phyloP scores from a whole-genome alignment of 2,329 filamentous ascomycete species.

The Colletotrichum salicis region DNA sequence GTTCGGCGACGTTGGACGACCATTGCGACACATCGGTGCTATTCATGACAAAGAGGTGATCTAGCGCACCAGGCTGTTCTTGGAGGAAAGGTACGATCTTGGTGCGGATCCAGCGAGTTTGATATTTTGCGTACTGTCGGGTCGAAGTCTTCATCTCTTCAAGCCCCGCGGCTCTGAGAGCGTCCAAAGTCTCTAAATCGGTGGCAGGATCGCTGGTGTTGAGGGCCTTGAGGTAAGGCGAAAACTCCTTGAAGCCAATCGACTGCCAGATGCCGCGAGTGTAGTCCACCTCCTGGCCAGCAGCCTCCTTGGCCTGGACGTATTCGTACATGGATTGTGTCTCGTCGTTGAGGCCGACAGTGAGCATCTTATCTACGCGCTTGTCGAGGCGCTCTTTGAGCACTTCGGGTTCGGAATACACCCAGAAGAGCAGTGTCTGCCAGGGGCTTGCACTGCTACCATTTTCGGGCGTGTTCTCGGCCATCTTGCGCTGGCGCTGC shows the following conservation, averaged over 20 bases:
- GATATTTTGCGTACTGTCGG: slow-evolving; percentile 85
- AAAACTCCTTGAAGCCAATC: slow-evolving; percentile 94
- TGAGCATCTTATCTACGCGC: slow-evolving; percentile 87
- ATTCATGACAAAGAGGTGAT: slow-evolving; percentile 81
- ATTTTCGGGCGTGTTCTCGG: slow-evolving; percentile 27
- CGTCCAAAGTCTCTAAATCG: slow-evolving; percentile 56
- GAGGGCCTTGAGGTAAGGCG: slow-evolving; percentile 71
- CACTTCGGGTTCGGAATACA: slow-evolving; percentile 76
- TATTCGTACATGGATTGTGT: slow-evolving; percentile 57
- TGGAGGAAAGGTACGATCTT: slow-evolving; percentile 79
- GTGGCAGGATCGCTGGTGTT: slow-evolving; percentile 37
- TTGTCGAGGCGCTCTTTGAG: slow-evolving; percentile 77
- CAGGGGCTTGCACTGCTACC: slow-evolving; percentile 46
- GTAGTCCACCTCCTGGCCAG: slow-evolving; percentile 71
- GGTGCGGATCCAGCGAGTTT: slow-evolving; percentile 86
- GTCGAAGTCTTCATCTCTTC: slow-evolving; percentile 86
- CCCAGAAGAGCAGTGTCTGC: slow-evolving; percentile 83
- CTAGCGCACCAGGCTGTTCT: slow-evolving; percentile 61
- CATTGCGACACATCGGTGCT: slow-evolving; percentile 76
- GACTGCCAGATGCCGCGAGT: slow-evolving; percentile 93
- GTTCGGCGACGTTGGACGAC: slow-evolving; percentile 69
- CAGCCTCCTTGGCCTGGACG: slow-evolving; percentile 45
- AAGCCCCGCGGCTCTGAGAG: slow-evolving; percentile 68
- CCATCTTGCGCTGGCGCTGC: slow-evolving; percentile 65
- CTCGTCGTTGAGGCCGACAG: slow-evolving; percentile 62